A percentile compares a stretch with the other conserved stretches of the same genome.
Conservation (phyloP, 352 stramenopile species). For the Pythium phragmiticola region DNA sequence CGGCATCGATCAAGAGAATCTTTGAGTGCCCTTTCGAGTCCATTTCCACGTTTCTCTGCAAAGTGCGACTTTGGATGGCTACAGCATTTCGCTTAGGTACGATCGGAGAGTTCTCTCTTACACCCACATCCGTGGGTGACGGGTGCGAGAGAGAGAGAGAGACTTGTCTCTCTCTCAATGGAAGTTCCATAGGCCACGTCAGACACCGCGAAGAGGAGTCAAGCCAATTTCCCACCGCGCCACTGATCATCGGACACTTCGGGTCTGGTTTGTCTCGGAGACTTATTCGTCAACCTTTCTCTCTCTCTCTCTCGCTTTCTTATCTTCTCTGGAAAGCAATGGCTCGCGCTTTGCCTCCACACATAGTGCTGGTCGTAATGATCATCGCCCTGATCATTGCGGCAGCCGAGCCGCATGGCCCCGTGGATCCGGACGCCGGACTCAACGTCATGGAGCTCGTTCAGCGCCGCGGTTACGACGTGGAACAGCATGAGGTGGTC, state of each 20-base stretch:
- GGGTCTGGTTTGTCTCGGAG: neutral
- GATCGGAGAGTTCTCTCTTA: neutral
- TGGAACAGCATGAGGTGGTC: constrained; percentile 59
- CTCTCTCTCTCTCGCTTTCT: neutral
- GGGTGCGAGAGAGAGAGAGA: neutral
- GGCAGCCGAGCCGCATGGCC: constrained; percentile 19
- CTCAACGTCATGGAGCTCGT: constrained; percentile 52
- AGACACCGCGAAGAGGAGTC: constrained; percentile 6
- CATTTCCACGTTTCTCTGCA: constrained; percentile 5
- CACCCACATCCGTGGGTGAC: too few relatives aligned
- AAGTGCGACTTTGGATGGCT: constrained; percentile 10
- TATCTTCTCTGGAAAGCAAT: neutral
- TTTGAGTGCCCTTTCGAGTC: constrained; percentile 8
- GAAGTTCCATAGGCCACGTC: neutral
- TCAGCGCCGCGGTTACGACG: constrained; percentile 42
- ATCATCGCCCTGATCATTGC: constrained; percentile 16
- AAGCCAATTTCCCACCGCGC: neutral
- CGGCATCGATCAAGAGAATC: constrained; percentile 39
- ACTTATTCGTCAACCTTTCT: neutral
- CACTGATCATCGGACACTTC: neutral
- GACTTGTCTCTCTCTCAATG: neutral
- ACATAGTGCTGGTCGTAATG: neutral
- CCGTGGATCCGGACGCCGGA: constrained; percentile 44
- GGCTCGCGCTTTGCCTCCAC: too few relatives aligned
- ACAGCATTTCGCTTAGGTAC: constrained; percentile 1